Base-by-base conservation (phyloP, 495 filamentous ascomycete genomes). In the Tuber brumale region DNA sequence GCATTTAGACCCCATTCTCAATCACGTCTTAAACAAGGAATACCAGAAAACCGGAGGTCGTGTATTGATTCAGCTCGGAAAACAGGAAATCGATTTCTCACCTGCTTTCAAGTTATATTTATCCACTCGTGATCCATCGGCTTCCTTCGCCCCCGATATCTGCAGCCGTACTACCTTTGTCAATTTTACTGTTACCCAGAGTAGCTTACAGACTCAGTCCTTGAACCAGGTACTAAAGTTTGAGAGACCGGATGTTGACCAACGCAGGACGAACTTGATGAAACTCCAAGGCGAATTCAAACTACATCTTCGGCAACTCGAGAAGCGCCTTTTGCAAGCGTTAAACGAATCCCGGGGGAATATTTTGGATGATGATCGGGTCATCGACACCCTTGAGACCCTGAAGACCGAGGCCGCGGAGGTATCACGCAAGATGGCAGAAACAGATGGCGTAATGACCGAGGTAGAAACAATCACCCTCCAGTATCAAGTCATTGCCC, bases 251-350 rank as follows among this genome's bases (percentile, higher is more conserved):
- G 95, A 99, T 85, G 94, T 99, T n/a, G 95, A 99, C 83, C 92
- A 97, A 85, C 89, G 95, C 74, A 91, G 95, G 70, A 96, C 94
- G 37, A 97, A 98, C 83, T 89, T 98, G 72, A 95, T 98, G 86
- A 99, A 98, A 84, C 88, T 97, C 83, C 96, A 98, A 86, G 95
- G 95, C 79, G 95, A 99, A 85, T 99, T 99, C 89, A 97, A 94
- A 85, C 90, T 97, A 27, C 94, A 97, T 85, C 90, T 99, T 44
- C 91, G 95, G 71, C 93, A 95, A 81, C 90, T 99, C n/a, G 95
- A 99, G 86, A 97, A 96, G 85, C 90, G 92, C 57, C 88, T 99
- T 70, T 86, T 99, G 44, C 94, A 97, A 82, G 95, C 95, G 39
- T 89, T 99, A 74, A 98, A 99, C 84, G 94, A 98, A 85, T 98